Evolutionary conservation across 495 filamentous ascomycete genomes (phyloP).

Genomic region (Neurospora sp.): DNA sequence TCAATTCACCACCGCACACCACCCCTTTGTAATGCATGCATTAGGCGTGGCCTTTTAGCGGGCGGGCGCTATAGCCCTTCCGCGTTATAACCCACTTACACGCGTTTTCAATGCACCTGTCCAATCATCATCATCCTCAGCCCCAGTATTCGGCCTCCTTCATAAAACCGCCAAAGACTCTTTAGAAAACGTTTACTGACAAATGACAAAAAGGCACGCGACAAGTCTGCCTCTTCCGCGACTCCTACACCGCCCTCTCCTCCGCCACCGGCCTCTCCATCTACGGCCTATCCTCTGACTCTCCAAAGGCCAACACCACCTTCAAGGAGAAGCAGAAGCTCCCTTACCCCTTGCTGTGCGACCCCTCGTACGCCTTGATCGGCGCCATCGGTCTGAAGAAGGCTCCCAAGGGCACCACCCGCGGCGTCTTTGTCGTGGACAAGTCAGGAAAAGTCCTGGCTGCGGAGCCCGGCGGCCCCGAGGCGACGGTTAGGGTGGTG

Average conservation of each 20-base stretch:
- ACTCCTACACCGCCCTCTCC: constrained; percentile 65
- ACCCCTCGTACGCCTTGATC: constrained; percentile 61
- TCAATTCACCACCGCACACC: background rate
- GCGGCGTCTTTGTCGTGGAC: constrained; percentile 80
- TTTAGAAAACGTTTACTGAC: constrained; percentile 9
- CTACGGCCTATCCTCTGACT: constrained; percentile 82
- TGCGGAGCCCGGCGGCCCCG: constrained; percentile 49
- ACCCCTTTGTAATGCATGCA: background rate
- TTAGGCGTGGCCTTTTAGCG: background rate
- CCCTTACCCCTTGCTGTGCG: constrained; percentile 83
- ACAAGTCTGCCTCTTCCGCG: constrained; percentile 88
- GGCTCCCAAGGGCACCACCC: constrained; percentile 58
- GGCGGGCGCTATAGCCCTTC: background rate
- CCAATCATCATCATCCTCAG: background rate
- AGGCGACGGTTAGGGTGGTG: constrained; percentile 46
- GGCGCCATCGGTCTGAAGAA: constrained; percentile 69
- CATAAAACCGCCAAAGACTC: background rate
- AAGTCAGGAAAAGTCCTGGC: constrained; percentile 62
- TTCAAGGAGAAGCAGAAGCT: constrained; percentile 85
- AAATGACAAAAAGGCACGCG: constrained; percentile 56
- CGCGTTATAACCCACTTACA: background rate
- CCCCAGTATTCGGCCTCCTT: background rate
- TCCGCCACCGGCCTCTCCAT: constrained; percentile 73
- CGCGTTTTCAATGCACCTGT: background rate
- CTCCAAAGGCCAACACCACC: constrained; percentile 76